phyloP scores from a whole-genome alignment of 495 filamentous ascomycete genomes.

The Talaromyces proteolyticus region DNA sequence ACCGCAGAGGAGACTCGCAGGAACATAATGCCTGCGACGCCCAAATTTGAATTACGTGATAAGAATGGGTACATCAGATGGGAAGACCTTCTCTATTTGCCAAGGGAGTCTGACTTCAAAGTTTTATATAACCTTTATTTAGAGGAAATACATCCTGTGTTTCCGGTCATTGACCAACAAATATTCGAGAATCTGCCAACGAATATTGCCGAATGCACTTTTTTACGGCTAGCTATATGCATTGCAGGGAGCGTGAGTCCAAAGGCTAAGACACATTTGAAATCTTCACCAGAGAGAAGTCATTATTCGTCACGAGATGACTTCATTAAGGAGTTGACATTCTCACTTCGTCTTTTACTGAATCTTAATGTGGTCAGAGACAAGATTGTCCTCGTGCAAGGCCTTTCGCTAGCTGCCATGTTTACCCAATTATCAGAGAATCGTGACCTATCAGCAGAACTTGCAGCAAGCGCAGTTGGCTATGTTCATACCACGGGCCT shows the following conservation, averaged over 20 bases:
- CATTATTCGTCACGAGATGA: background rate
- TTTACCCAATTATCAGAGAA: slow-evolving; percentile 1
- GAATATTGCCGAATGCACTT: background rate
- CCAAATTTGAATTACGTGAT: too few relatives aligned
- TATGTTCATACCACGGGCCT: background rate
- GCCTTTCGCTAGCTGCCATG: background rate
- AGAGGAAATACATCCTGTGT: slow-evolving; percentile 1
- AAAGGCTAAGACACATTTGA: background rate
- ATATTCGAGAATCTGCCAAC: background rate
- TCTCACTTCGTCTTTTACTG: background rate
- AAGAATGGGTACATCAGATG: background rate
- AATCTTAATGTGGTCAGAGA: background rate
- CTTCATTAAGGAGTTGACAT: background rate
- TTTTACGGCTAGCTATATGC: slow-evolving; percentile 3
- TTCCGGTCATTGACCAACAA: background rate
- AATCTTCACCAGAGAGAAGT: background rate
- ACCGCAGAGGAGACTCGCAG: background rate
- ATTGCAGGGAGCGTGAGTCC: slow-evolving; percentile 1
- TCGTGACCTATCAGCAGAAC: background rate
- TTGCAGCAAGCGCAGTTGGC: background rate
- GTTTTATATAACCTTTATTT: background rate
- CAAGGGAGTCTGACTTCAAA: background rate
- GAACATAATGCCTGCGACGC: background rate
- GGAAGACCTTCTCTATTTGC: background rate
- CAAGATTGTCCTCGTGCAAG: slow-evolving; percentile 1